Percentiles rank a stretch among this genome's conserved stretches.
Conservation (phyloP, 805 yeast genomes). For the Alloascoidea africana region DNA sequence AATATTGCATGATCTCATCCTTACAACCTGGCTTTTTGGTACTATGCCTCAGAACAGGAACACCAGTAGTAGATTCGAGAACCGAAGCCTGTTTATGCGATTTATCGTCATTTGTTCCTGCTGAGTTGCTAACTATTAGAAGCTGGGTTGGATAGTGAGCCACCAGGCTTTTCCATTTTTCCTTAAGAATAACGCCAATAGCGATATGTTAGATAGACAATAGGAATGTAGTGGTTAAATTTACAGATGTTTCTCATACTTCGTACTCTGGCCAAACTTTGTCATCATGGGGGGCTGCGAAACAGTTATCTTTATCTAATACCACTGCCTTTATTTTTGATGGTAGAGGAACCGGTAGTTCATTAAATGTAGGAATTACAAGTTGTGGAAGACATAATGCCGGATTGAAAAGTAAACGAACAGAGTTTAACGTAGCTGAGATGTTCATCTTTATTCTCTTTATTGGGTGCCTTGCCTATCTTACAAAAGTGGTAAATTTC, state of each 20-base stretch:
- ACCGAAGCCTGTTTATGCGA: conserved; percentile 40
- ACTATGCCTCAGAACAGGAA: conserved; percentile 51
- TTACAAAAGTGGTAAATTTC: too few relatives aligned
- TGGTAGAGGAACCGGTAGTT: conserved; percentile 36
- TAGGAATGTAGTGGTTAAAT: background rate
- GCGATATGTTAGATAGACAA: background rate
- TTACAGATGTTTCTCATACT: conserved; percentile 9
- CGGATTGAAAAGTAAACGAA: conserved; percentile 32
- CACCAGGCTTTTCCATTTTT: conserved; percentile 39
- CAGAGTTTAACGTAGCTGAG: background rate
- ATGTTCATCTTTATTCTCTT: background rate
- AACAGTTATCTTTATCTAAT: conserved; percentile 90
- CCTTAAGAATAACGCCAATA: conserved; percentile 7
- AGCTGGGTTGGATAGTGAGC: conserved; percentile 44
- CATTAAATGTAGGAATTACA: conserved; percentile 39
- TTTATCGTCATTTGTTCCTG: conserved; percentile 73
- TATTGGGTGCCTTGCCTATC: too few relatives aligned
- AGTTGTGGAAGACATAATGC: conserved; percentile 55
- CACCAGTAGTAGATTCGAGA: conserved; percentile 52
- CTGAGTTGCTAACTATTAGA: conserved; percentile 80
- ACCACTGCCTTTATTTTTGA: conserved; percentile 56
- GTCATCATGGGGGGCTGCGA: conserved; percentile 71
- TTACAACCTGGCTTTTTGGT: conserved; percentile 73
- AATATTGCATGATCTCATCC: conserved; percentile 46
- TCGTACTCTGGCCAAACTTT: conserved; percentile 65